phyloP scores from a whole-genome alignment of 768 basidiomycete species.

The Kwoniella botswanensis region DNA sequence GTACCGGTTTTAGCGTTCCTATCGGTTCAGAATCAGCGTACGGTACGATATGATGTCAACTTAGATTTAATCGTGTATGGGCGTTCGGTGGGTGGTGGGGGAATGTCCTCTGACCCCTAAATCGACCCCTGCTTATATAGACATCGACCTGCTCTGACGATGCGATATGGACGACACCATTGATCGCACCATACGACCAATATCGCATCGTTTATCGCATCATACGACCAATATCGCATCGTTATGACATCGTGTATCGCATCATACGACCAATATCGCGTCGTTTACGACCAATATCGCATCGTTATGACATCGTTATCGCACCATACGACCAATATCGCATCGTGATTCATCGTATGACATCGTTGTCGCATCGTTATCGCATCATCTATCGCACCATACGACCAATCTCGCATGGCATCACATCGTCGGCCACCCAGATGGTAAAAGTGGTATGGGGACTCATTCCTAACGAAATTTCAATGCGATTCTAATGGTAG shows the following conservation, averaged over 20 bases:
- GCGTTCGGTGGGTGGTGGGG: background rate
- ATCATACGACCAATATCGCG: background rate
- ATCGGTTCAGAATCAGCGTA: background rate
- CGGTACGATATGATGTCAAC: background rate
- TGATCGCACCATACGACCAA: background rate
- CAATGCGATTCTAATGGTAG: too few relatives aligned
- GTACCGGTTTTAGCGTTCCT: background rate
- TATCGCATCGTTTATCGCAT: conserved; percentile 5
- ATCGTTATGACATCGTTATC: background rate
- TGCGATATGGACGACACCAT: background rate
- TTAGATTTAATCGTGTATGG: background rate
- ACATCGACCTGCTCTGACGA: background rate
- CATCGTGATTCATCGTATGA: background rate
- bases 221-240: conserved; percentile 8
- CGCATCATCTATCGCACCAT: too few relatives aligned
- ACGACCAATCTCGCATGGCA: conserved; percentile 2
- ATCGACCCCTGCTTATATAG: background rate
- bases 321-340: conserved; percentile 4
- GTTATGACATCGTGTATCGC: background rate
- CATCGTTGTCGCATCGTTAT: background rate
- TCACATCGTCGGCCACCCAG: background rate
- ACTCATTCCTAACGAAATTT: too few relatives aligned
- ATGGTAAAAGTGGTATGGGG: too few relatives aligned
- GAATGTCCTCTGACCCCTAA: background rate
- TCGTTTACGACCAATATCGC: conserved; percentile 3